These are phyloP conservation scores for Mycena olivaceomarginata DNA, from an alignment of 768 basidiomycete species.

Conservation along the genomic window DNA sequence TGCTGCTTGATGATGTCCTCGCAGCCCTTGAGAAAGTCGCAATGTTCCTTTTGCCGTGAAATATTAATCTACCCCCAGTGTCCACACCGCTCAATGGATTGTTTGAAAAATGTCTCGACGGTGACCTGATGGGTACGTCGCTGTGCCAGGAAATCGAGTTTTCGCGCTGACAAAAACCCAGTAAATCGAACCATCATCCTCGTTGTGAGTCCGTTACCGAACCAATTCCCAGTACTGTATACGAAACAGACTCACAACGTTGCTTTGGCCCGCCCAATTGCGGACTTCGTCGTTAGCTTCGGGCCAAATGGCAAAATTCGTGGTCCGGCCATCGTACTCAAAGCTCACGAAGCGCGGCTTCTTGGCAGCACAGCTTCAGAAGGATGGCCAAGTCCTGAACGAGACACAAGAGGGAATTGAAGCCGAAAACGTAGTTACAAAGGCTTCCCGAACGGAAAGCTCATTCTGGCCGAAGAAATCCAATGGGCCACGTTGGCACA, in stretches of 20 bases:
- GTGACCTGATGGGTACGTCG: slow-evolving; percentile 59
- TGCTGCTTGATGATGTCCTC: slow-evolving; percentile 84
- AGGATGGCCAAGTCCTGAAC: too few species aligned
- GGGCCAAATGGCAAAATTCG: slow-evolving; percentile 63
- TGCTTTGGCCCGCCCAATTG: slow-evolving; percentile 62
- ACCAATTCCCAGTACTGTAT: background rate
- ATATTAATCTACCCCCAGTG: slow-evolving; percentile 44
- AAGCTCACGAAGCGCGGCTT: slow-evolving; percentile 59
- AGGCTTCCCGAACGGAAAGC: slow-evolving; percentile 67
- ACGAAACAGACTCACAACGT: slow-evolving; percentile 67
- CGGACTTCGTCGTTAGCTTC: slow-evolving; percentile 66
- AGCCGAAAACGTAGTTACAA: slow-evolving; percentile 39
- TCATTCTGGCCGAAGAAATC: slow-evolving; percentile 80
- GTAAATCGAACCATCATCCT: slow-evolving; percentile 63
- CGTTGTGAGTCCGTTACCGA: slow-evolving; percentile 60
- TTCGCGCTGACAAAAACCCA: background rate
- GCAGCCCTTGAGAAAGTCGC: slow-evolving; percentile 65
- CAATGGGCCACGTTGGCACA: slow-evolving; percentile 75
- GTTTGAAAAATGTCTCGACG: slow-evolving; percentile 21
- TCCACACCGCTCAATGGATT: slow-evolving; percentile 55
- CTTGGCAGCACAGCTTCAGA: slow-evolving; percentile 64
- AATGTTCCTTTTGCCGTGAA: background rate
- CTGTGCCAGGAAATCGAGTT: too few species aligned
- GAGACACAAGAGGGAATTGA: slow-evolving; percentile 46
- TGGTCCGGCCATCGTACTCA: slow-evolving; percentile 61